phyloP scores from a whole-genome alignment of 257 asterid genomes.

The Solanum habrochaites region DNA sequence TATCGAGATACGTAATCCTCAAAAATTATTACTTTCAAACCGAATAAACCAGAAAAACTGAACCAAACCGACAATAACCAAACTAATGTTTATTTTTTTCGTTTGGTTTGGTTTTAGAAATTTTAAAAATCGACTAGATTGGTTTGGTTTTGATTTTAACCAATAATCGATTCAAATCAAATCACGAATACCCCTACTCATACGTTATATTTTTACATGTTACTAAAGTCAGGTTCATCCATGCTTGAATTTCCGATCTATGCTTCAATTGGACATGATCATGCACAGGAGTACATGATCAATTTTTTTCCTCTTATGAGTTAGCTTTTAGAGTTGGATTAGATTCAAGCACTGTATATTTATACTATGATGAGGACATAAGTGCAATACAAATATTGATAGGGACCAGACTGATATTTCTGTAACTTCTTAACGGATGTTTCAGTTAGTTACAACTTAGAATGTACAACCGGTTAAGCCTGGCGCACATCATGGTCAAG shows the following conservation, averaged over 20 bases:
- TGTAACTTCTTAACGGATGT: neutral
- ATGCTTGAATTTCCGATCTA: no score
- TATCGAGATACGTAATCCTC: no score
- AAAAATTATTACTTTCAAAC: no score
- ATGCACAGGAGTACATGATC: neutral
- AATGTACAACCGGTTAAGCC: neutral
- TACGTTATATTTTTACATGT: no score
- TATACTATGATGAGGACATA: neutral
- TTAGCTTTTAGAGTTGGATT: no score
- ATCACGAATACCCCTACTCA: neutral
- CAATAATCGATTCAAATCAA: no score
- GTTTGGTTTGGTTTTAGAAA: no score
- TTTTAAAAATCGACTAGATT: no score
- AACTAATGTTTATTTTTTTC: no score
- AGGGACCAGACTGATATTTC: neutral
- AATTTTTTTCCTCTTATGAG: neutral
- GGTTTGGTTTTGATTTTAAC: no score
- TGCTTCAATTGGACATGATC: neutral
- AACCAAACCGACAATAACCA: no score
- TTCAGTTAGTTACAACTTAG: neutral
- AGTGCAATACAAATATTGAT: neutral
- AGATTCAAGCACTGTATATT: fast-evolving
- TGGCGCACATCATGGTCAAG: neutral
- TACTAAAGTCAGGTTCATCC: fast-evolving
- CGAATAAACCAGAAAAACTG: no score